These are phyloP conservation scores for Trifolium pratense DNA, from an alignment of 306 rosid species.

Conservation along the genomic window DNA sequence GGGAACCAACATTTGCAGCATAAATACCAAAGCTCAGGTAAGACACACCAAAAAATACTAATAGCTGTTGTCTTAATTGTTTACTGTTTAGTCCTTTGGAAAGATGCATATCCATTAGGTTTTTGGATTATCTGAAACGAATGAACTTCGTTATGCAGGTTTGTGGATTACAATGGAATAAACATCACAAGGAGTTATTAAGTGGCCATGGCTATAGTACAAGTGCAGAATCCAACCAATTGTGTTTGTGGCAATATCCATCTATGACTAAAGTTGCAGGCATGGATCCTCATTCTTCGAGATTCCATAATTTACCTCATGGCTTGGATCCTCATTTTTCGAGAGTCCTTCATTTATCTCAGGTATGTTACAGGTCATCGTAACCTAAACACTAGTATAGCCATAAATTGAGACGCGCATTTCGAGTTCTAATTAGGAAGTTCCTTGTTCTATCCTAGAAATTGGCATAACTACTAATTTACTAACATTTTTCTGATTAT, in stretches of 20 bases:
- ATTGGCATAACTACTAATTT: not conserved
- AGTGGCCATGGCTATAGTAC: constrained; percentile 80
- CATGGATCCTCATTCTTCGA: constrained; percentile 55
- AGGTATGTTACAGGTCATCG: constrained; percentile 49
- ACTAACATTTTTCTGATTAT: not conserved
- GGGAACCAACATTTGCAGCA: constrained; percentile 61
- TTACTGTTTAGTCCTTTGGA: not conserved
- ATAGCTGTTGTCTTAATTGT: too few relatives aligned
- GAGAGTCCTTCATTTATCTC: constrained; percentile 71
- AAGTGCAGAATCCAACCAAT: constrained; percentile 50
- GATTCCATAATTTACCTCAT: constrained; percentile 75
- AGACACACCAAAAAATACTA: not conserved
- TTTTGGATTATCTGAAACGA: not conserved
- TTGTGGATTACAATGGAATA: constrained; percentile 86
- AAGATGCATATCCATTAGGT: not conserved
- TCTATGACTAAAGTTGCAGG: constrained; percentile 68
- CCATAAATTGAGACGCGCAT: not conserved
- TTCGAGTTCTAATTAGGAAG: not conserved
- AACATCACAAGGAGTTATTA: constrained; percentile 71
- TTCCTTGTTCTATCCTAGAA: not conserved
- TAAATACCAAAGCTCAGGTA: constrained; percentile 74
- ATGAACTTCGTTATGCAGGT: constrained; percentile 50
- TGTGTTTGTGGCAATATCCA: constrained; percentile 77
- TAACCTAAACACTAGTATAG: not conserved
- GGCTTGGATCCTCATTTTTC: constrained; percentile 57